These are phyloP conservation scores for Sporothrix globosa DNA, from an alignment of 2,329 filamentous ascomycete species.

Conservation along the genomic window DNA sequence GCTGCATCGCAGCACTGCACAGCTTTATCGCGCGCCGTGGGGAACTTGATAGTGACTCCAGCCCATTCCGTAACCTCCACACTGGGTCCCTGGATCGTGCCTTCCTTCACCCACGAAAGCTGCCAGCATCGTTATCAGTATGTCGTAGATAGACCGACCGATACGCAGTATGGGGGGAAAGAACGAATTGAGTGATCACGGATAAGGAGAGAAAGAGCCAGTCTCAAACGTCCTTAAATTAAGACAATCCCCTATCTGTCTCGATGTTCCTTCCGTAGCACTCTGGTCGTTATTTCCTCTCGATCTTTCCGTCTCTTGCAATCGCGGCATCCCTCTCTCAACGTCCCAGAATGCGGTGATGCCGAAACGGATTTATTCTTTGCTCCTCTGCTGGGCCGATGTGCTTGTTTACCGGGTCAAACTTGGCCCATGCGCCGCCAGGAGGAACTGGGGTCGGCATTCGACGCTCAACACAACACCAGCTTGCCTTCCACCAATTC, in stretches of 20 bases:
- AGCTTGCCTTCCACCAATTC: neutral
- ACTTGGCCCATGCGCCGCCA: neutral
- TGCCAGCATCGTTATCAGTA: conserved; percentile 24
- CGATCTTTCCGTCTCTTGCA: neutral
- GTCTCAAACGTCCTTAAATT: conserved; percentile 16
- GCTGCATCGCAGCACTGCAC: conserved; percentile 21
- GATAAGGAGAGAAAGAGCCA: conserved; percentile 15
- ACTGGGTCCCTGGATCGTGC: conserved; percentile 2
- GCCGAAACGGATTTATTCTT: conserved; percentile 10
- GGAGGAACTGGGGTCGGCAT: neutral
- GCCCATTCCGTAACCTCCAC: conserved; percentile 25
- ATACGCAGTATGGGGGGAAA: conserved; percentile 18
- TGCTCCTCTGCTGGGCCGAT: neutral
- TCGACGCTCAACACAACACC: neutral
- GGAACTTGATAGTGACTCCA: conserved; percentile 28
- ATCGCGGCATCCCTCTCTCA: conserved; percentile 1
- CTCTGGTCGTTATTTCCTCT: neutral
- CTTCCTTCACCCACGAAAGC: conserved; percentile 22
- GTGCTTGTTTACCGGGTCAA: conserved; percentile 8
- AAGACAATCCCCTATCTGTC: conserved; percentile 1
- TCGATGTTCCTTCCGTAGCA: neutral
- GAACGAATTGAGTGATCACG: neutral
- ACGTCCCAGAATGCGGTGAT: neutral
- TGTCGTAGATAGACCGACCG: neutral
- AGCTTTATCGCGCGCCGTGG: conserved; percentile 24